Base-by-base conservation (phyloP, 345 rosid genomes). In the Cochlearia excelsa region DNA sequence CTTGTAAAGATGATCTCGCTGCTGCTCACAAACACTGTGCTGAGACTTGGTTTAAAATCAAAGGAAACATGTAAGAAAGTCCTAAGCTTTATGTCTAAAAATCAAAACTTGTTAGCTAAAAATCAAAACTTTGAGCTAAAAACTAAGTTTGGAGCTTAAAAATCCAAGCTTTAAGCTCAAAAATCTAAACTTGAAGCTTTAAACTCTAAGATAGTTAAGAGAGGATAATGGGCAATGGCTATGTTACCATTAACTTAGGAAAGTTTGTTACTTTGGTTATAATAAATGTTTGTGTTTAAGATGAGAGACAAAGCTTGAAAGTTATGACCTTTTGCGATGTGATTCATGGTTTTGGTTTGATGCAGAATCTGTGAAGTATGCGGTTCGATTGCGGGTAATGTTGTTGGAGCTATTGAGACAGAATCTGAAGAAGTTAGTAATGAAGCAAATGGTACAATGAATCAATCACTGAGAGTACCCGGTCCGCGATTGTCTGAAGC, bases 301-400 rank as follows among this genome's bases (percentile, higher is more conserved):
- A 38, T 38, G 5, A 38, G 7, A 9, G 7, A 38, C 5, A 38
- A 38, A 6, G 7, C 2, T 6, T 31, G 5, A 1, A 44, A 5
- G 1, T 37, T 59, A 50, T 59, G 5, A 52, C 0, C 4, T 34
- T 34, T 34, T 57, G 30, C 39, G 49, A 41, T 51, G 28, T 51
- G 51, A 27, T 34, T 53, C 27, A 40, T 63, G 54, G 54, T 48
- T 63, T 56, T 38, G 5, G 41, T 4, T 51, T 46, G 62, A 1
- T 69, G 67, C 82, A 89, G 97, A 74, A 87, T 85, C 43, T 90
- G 97, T 66, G 97, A 90, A 80, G 87, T 90, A 9, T 90, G 97
- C 30, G 91, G 97, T 51, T 80, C 95, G 10, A 64, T 80, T 23
- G 97, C 97, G 0, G 71, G 67, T n/a, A 90, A 89, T 44, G 83